Evolutionary conservation across 1,284 basidiomycete species (phyloP).

Genomic region (Cutaneotrichosporon arboriforme): DNA sequence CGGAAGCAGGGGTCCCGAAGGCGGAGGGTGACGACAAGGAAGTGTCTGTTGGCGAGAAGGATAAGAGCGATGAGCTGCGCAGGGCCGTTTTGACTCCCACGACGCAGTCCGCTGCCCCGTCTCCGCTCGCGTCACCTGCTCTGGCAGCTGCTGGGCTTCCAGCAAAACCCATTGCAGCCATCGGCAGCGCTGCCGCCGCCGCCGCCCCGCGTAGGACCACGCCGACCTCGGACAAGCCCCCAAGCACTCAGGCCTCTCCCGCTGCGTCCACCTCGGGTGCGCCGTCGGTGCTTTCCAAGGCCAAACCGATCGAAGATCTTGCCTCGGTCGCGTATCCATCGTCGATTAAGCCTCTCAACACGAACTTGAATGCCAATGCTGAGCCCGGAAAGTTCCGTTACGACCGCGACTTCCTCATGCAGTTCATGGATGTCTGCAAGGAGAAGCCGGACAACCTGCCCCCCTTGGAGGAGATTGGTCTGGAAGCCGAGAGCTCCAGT

Average conservation of each 20-base stretch:
- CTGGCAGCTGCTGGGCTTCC: slow-evolving; percentile 43
- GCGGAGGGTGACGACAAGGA: slow-evolving; percentile 49
- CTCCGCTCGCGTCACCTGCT: slow-evolving; percentile 39
- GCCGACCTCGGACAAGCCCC: slow-evolving; percentile 63
- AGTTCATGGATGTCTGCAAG: slow-evolving; percentile 93
- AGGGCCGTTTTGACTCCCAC: slow-evolving; percentile 30
- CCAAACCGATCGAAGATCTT: slow-evolving; percentile 77
- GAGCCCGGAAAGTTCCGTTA: slow-evolving; percentile 89
- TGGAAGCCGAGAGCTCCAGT: slow-evolving; percentile 62
- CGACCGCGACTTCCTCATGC: slow-evolving; percentile 93
- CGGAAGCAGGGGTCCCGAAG: slow-evolving; percentile 42
- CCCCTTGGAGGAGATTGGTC: slow-evolving; percentile 82
- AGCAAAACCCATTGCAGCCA: slow-evolving; percentile 43
- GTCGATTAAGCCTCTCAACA: slow-evolving; percentile 72
- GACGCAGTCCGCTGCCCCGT: slow-evolving; percentile 27
- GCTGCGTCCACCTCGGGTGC: slow-evolving; percentile 18
- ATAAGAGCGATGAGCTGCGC: slow-evolving; percentile 28
- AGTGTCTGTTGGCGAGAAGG: slow-evolving; percentile 47
- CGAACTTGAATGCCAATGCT: slow-evolving; percentile 78
- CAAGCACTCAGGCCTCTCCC: slow-evolving; percentile 33
- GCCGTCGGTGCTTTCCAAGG: slow-evolving; percentile 65
- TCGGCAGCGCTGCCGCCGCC: slow-evolving; percentile 28
- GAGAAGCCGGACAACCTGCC: slow-evolving; percentile 90
- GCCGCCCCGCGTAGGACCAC: slow-evolving; percentile 50
- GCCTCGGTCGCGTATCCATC: slow-evolving; percentile 74